These are phyloP conservation scores for Agastache rugosa DNA, from an alignment of 257 asterid genomes.

Conservation along the genomic window DNA sequence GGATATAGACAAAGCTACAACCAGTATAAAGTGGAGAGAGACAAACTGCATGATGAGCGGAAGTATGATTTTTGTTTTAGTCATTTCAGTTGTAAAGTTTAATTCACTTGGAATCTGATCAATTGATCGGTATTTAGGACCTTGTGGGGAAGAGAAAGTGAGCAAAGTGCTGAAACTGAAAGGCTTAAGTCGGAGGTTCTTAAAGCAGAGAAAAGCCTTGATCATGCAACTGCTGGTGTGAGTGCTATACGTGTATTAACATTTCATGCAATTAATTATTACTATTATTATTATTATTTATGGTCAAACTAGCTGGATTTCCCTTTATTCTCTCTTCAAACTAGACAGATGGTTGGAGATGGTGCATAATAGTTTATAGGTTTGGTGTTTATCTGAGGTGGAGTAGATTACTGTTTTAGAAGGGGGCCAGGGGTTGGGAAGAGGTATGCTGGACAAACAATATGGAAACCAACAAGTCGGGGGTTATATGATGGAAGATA, in stretches of 20 bases:
- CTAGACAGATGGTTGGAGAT: constrained; percentile 6
- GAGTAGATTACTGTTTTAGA: background rate
- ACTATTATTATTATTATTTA: constrained; percentile 19
- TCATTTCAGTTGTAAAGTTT: constrained; percentile 25
- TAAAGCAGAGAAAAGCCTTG: constrained; percentile 96
- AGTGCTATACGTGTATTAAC: constrained; percentile 44
- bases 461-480: background rate
- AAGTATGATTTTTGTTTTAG: constrained; percentile 59
- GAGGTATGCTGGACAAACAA: constrained; percentile 31
- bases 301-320: constrained; percentile 29
- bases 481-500: constrained; percentile 21
- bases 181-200: constrained; percentile 81
- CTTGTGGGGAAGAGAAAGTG: constrained; percentile 85
- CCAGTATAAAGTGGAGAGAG: constrained; percentile 75
- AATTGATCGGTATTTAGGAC: constrained; percentile 55
- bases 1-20: constrained; percentile 77
- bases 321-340: constrained; percentile 19
- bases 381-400: constrained; percentile 28
- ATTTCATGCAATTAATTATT: constrained; percentile 20
- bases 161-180: constrained; percentile 77
- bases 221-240: constrained; percentile 98
- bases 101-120: constrained; percentile 38
- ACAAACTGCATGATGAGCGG: constrained; percentile 80
- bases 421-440: constrained; percentile 15
- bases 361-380: background rate